Evolutionary conservation across 2,329 filamentous ascomycete genomes (phyloP).

Genomic region (Macrophomina phaseolina): DNA sequence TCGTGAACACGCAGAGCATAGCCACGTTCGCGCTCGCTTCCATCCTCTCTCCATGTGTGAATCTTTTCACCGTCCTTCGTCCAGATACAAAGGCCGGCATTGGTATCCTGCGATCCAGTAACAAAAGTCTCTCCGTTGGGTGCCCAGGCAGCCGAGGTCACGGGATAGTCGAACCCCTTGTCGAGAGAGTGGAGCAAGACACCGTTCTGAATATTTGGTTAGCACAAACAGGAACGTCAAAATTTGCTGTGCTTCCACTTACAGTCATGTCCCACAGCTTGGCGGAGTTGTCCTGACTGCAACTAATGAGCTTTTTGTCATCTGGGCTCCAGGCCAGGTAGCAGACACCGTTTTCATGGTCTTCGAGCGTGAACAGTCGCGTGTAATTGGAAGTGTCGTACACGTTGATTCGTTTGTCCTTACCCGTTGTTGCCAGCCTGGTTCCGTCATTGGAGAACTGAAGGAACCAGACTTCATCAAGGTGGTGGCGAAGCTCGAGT

Average conservation of each 20-base stretch:
- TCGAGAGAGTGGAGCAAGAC: slow-evolving; percentile 66
- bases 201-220: slow-evolving; percentile 35
- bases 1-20: slow-evolving; percentile 75
- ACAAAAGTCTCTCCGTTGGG: slow-evolving; percentile 78
- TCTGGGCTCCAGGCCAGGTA: slow-evolving; percentile 93
- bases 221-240: background rate
- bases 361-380: slow-evolving; percentile 65
- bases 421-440: slow-evolving; percentile 81
- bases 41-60: slow-evolving; percentile 68
- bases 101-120: slow-evolving; percentile 59
- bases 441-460: slow-evolving; percentile 88
- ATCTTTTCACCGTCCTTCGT: slow-evolving; percentile 66
- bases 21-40: slow-evolving; percentile 33
- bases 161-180: slow-evolving; percentile 75
- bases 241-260: slow-evolving; percentile 23
- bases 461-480: slow-evolving; percentile 89
- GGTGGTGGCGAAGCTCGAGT: slow-evolving; percentile 73
- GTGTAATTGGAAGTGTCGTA: slow-evolving; percentile 78
- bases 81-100: slow-evolving; percentile 57
- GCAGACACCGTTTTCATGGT: slow-evolving; percentile 77
- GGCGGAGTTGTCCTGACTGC: slow-evolving; percentile 72
- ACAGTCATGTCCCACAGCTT: slow-evolving; percentile 71
- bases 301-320: slow-evolving; percentile 83
- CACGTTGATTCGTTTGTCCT: slow-evolving; percentile 75
- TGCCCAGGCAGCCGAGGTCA: slow-evolving; percentile 90